Percentiles rank a stretch among this genome's conserved stretches.
These are phyloP conservation scores for Lasiodiplodia hormozganensis DNA, from an alignment of 2,329 filamentous ascomycete species.

Conservation along the genomic window DNA sequence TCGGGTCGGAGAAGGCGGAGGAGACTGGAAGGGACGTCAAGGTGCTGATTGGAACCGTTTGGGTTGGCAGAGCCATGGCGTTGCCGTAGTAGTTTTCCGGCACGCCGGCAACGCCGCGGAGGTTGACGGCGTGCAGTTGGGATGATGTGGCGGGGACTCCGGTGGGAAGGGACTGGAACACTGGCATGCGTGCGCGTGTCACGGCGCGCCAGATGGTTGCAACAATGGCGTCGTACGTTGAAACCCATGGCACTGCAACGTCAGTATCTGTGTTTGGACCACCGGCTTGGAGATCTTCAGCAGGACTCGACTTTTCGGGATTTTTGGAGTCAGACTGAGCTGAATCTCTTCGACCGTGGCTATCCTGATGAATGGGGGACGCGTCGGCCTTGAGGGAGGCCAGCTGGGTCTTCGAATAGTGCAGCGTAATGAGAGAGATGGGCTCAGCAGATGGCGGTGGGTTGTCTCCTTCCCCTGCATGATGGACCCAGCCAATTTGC, in stretches of 20 bases:
- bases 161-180: slow-evolving; percentile 2
- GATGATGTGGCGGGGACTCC: slow-evolving; percentile 8
- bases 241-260: slow-evolving; percentile 30
- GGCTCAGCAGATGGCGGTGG: neutral
- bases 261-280: slow-evolving; percentile 32
- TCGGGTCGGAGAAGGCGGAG: slow-evolving; percentile 20
- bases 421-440: neutral
- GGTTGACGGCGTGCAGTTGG: slow-evolving; percentile 35
- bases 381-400: slow-evolving; percentile 28
- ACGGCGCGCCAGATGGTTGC: slow-evolving; percentile 36
- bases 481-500: neutral
- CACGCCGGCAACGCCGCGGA: slow-evolving; percentile 32
- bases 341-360: neutral
- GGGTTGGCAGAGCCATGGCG: slow-evolving; percentile 33
- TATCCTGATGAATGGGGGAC: slow-evolving; percentile 31
- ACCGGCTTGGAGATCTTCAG: slow-evolving; percentile 30
- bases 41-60: slow-evolving; percentile 30
- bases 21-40: slow-evolving; percentile 28
- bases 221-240: slow-evolving; percentile 39
- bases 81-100: slow-evolving; percentile 36
- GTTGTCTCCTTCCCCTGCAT: neutral
- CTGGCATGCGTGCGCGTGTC: slow-evolving; percentile 33
- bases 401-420: slow-evolving; percentile 14
- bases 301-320: slow-evolving; percentile 35
- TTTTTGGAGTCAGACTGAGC: slow-evolving; percentile 27